Evolutionary conservation across 441 rosid genomes (phyloP), one percentile per base, ranked within the genome.

Genomic region (Populus tomentosa): DNA sequence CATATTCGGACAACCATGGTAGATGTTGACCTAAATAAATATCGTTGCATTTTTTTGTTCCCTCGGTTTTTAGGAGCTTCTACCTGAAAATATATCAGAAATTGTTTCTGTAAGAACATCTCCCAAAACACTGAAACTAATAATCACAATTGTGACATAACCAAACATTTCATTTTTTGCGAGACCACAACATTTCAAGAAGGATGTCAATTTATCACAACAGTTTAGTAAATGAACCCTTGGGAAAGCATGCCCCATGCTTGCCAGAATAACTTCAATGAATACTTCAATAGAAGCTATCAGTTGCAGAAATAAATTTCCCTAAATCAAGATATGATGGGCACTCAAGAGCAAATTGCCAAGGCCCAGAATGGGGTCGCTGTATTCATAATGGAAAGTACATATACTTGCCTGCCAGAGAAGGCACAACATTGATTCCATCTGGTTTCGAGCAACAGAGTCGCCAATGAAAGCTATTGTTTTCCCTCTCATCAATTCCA

Each of bases 361-460:
- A 18, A 40, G 38, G 24, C 35, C 56, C 67, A 7, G 38, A 53
- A 35, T 38, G 9, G 38, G 18, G 10, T 2, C 26, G 14, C 71
- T 63, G 16, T 18, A 73, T 56, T 67, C 24, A 20, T 28, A 14
- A 72, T 1, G 65, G 50, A 69, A 26, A 59, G 14, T 36, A 10
- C 6, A 13, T 56, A 72, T 61, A 87, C 94, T 89, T 86, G 87
- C 99, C 97, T 92, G 98, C 97, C 97, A 94, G 68, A 96, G 95
- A 86, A 96, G 92, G 86, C 99, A 96, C 84, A 96, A 5, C 91
- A 96, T 83, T 20, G 99, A 92, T 78, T 96, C 99, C 98, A 94
- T 92, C 85, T 96, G 99, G 80, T 96, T 96, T 74, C 98, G 97
- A 80, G 98, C 98, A 76, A 96, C 98, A 16, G 97, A 94, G 75